phyloP scores from a whole-genome alignment of 116 monocot genomes.

The Posidonia oceanica region DNA sequence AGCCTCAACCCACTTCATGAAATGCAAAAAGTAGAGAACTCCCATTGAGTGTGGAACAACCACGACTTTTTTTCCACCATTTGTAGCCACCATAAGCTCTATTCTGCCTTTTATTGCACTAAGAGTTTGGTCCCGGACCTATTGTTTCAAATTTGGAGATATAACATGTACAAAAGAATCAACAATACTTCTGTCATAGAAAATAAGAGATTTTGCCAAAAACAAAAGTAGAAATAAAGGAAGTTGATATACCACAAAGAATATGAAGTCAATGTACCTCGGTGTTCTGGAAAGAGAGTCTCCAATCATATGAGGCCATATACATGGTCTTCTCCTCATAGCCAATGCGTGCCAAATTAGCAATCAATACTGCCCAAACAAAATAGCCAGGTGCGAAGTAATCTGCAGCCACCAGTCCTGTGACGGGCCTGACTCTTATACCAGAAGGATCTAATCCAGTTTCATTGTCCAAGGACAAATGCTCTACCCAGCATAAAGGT shows the following conservation, averaged over 20 bases:
- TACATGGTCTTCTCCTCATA: constrained; percentile 99
- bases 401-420: constrained; percentile 94
- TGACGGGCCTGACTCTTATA: constrained; percentile 80
- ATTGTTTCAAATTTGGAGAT: constrained; percentile 7
- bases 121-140: constrained; percentile 85
- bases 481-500: constrained; percentile 96
- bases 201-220: background rate
- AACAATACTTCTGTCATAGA: background rate
- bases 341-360: constrained; percentile 95
- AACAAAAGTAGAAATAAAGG: background rate
- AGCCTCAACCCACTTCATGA: constrained; percentile 99
- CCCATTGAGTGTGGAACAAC: constrained; percentile 99
- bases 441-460: constrained; percentile 93
- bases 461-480: constrained; percentile 99
- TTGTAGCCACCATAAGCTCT: constrained; percentile 87
- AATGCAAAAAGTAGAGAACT: constrained; percentile 90
- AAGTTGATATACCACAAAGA: background rate
- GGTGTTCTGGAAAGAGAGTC: constrained; percentile 95
- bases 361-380: constrained; percentile 98
- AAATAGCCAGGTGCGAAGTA: constrained; percentile 99
- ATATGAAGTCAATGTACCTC: constrained; percentile 36
- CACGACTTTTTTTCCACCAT: constrained; percentile 90
- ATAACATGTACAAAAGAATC: background rate
- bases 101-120: constrained; percentile 94
- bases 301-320: constrained; percentile 99